Conservation (phyloP, 371 early-diverging fungal genomes). For the Mycotypha africana region DNA sequence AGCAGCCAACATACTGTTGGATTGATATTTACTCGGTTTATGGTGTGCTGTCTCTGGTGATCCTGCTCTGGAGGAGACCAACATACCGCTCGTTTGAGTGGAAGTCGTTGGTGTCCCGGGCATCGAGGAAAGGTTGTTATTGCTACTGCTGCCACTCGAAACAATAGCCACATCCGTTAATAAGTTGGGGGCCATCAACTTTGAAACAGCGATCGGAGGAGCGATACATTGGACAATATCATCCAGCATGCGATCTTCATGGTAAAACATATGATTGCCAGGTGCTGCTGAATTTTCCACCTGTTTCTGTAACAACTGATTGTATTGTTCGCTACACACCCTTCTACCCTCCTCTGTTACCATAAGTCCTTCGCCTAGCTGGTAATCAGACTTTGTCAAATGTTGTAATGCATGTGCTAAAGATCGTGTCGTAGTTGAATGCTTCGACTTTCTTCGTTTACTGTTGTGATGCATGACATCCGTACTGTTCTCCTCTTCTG, state of each 20-base stretch:
- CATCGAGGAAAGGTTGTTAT: not conserved
- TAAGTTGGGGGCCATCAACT: conserved; percentile 38
- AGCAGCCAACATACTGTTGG: conserved; percentile 28
- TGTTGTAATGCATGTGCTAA: conserved; percentile 16
- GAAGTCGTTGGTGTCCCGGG: conserved; percentile 10
- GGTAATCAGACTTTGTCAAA: conserved; percentile 12
- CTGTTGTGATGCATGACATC: not conserved
- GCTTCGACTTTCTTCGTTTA: conserved; percentile 6
- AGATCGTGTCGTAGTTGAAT: conserved; percentile 1
- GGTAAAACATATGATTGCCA: conserved; percentile 33
- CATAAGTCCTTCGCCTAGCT: conserved; percentile 17
- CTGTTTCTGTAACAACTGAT: conserved; percentile 25
- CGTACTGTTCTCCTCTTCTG: not conserved
- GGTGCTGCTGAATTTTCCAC: conserved; percentile 38
- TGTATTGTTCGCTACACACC: no score
- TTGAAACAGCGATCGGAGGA: conserved; percentile 32
- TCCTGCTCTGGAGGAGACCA: not conserved
- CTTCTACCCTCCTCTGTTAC: conserved; percentile 24
- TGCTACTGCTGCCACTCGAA: not conserved
- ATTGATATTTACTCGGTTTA: no score
- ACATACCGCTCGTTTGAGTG: no score
- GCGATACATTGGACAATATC: conserved; percentile 29
- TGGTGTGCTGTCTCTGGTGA: no score
- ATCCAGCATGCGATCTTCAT: conserved; percentile 25
- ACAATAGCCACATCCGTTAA: conserved; percentile 28